Percentiles rank a stretch among this genome's conserved stretches.
These are phyloP conservation scores for Tephrocybe sp. DNA, from an alignment of 768 basidiomycete species.

Conservation along the genomic window DNA sequence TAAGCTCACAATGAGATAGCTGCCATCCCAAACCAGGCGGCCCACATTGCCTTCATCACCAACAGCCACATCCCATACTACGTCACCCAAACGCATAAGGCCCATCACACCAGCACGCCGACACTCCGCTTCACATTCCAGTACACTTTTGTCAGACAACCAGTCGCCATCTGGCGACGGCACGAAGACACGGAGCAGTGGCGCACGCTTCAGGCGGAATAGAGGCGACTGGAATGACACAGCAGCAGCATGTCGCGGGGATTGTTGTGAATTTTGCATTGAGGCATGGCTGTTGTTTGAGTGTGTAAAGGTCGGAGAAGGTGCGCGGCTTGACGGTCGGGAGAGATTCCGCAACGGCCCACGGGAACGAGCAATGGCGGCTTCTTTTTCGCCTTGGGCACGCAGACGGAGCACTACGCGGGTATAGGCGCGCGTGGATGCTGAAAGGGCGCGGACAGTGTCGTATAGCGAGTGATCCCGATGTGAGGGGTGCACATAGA, in stretches of 20 bases:
- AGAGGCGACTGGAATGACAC: conserved; percentile 65
- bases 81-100: conserved; percentile 72
- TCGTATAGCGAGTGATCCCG: conserved; percentile 40
- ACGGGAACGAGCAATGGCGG: conserved; percentile 24
- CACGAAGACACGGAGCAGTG: conserved; percentile 78
- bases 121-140: conserved; percentile 83
- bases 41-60: conserved; percentile 86
- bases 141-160: conserved; percentile 78
- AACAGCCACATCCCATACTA: conserved; percentile 86
- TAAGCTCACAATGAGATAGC: conserved; percentile 74
- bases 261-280: conserved; percentile 8
- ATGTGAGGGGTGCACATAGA: conserved; percentile 38
- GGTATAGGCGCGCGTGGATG: conserved; percentile 73
- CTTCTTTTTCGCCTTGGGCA: conserved; percentile 71
- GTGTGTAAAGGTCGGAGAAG: conserved; percentile 62
- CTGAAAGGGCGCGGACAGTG: conserved; percentile 51
- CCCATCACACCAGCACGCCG: conserved; percentile 63
- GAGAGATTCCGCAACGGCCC: conserved; percentile 27
- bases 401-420: conserved; percentile 79
- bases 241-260: neutral
- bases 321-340: conserved; percentile 60
- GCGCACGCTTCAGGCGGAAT: conserved; percentile 69
- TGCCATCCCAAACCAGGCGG: conserved; percentile 87
- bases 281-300: conserved; percentile 32
- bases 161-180: conserved; percentile 87